Base-by-base conservation (phyloP, 1,139 yeast genomes). In the Pneumocystis sp. region DNA sequence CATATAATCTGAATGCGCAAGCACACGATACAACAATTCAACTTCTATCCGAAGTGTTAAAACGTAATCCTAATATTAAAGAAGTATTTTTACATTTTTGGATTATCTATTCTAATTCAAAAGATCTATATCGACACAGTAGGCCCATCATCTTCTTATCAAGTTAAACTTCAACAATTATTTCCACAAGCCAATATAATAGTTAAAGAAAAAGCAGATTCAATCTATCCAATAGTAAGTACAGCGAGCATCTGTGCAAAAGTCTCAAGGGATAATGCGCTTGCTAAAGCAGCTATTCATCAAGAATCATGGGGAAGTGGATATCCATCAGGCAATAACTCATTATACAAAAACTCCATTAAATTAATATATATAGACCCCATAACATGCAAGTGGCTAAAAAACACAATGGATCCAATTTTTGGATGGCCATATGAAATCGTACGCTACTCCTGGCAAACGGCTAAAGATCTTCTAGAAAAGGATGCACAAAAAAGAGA, bases 171-270 rank as follows among this genome's bases (percentile, higher is more conserved):
- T 63, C 81, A 83, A 67, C 75, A 76, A 37, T 75, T 82, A 65
- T 95, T 95, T 72, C 96, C 97, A 0, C 76, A 75, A 0, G 77
- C 89, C 56, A 82, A 82, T 66, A 81, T 95, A 61, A 86, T 90
- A 0, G 98, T 95, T n/a, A 83, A 96, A 19, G 95, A 93, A 73
- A 93, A 93, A 73, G 98, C 98, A 0, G 98, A 95, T 77, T 85
- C 96, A 37, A 73, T 89, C n/a, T 93, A 81, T 73, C 97, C 97
- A 0, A 86, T 90, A 63, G 99, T 95, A 3, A 87, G 96, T 74
- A 89, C 95, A 0, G 99, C 98, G 0, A 87, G 96, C n/a, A 89
- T 93, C 65, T 91, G 93, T 64, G 99, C 99, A 6, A 93, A 93
- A 74, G 98, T 93, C 3, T 89, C 98, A 0, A 82, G 99, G 72